Evolutionary conservation across 352 stramenopile genomes (phyloP).

Genomic region (Phytophthora nicotianae): DNA sequence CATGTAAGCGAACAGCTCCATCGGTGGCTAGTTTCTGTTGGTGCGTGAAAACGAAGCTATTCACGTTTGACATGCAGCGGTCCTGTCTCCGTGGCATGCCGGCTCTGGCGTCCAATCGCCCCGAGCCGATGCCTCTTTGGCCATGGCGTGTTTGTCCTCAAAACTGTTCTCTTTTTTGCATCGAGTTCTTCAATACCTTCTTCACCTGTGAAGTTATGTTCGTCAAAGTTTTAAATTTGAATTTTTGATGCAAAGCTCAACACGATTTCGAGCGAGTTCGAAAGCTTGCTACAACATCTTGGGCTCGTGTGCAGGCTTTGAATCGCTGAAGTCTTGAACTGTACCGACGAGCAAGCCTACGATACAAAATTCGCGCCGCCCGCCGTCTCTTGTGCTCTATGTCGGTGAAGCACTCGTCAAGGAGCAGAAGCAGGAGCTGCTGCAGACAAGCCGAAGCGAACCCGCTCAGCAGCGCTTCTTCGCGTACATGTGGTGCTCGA

Average conservation of each 20-base stretch:
- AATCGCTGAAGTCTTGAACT: constrained; percentile 17
- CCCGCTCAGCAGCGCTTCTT: constrained; percentile 19
- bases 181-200: not conserved
- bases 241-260: constrained; percentile 19
- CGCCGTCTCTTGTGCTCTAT: constrained; percentile 20
- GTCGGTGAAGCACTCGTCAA: constrained; percentile 2
- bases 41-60: not conserved
- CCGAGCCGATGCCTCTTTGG: not conserved
- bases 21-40: constrained; percentile 17
- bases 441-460: constrained; percentile 15
- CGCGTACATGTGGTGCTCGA: constrained; percentile 15
- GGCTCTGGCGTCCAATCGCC: constrained; percentile 11
- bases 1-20: not conserved
- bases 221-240: not conserved
- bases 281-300: constrained; percentile 6
- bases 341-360: constrained; percentile 15
- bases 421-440: constrained; percentile 14
- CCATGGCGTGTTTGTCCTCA: not conserved
- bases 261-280: constrained; percentile 18
- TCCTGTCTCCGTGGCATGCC: constrained; percentile 14
- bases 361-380: constrained; percentile 19
- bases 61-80: constrained; percentile 22
- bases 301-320: constrained; percentile 24
- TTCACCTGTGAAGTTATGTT: not conserved
- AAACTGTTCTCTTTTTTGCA: not conserved